Conservation (phyloP, 306 rosid species). For the Pueraria montana region DNA sequence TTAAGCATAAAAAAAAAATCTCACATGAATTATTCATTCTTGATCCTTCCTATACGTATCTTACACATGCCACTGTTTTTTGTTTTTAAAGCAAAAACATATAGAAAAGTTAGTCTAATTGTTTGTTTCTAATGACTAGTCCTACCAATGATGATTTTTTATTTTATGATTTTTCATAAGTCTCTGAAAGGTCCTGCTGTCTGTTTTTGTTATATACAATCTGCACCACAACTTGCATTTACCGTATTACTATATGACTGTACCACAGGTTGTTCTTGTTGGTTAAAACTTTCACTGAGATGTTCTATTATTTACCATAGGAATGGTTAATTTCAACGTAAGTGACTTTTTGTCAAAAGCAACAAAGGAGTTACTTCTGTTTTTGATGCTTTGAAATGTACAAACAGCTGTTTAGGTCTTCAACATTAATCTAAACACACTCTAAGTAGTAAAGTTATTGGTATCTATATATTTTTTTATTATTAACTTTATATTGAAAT, state of each 20-base stretch:
- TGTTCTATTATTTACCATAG: neutral
- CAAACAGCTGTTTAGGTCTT: too few species aligned
- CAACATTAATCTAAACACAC: too few species aligned
- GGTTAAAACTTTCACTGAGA: neutral
- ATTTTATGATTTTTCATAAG: neutral
- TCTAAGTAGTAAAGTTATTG: neutral
- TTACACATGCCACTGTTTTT: neutral
- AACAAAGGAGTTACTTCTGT: too few species aligned
- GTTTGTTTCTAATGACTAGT: constrained; percentile 1
- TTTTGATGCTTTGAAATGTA: too few species aligned
- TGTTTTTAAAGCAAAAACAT: neutral
- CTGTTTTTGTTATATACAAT: neutral
- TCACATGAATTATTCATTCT: constrained; percentile 33
- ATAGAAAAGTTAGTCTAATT: neutral
- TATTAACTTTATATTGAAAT: neutral
- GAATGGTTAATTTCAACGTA: neutral
- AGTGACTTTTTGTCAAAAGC: too few species aligned
- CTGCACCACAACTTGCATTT: constrained; percentile 15
- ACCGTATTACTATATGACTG: neutral
- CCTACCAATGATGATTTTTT: constrained; percentile 2
- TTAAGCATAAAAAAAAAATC: too few species aligned
- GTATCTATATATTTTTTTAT: neutral
- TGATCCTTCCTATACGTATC: constrained; percentile 25
- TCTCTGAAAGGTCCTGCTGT: neutral
- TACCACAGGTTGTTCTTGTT: neutral